Evolutionary conservation across 164 flowering plant genomes (phyloP), one percentile per base, ranked within the genome.

Genomic region (Nymphaea thermarum): DNA sequence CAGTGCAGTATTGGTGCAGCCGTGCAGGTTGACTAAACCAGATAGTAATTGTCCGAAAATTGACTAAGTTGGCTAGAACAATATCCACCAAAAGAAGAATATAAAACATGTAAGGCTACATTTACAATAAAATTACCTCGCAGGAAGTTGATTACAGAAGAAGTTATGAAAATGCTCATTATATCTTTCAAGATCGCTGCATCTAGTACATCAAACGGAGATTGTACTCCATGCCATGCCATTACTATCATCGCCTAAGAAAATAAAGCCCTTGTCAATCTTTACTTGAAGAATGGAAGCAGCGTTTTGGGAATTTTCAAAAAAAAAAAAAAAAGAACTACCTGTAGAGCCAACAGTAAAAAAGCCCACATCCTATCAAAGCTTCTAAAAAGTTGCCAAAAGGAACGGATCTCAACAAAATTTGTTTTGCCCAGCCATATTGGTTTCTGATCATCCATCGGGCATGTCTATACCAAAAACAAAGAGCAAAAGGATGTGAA

Each of bases 331-430:
- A 10, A 45, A 5, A 70, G 53, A 64, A 18, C 45, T 67, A 94
- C 98, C 98, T 94, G 98, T 70, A 94, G 91, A 61, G 89, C 78
- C 43, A 91, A 63, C 72, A 94, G 83, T 53, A 81, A 83, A 73
- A 91, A 87, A 62, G 72, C 78, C 97, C 97, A 94, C 93, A 94
- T 85, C 74, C 98, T 87, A 73, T 88, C 91, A 75, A 94, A 94
- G 80, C 98, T 89, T 77, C 98, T 79, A 74, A 94, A 94, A 45
- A 91, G 80, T 70, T 94, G 97, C 88, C 85, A 84, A 82, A 91
- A 89, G 43, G 98, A 91, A 65, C 97, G 97, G 5, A 83, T 79
- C 80, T 94, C 98, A 1, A 86, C 91, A 86, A 89, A 94, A 83
- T 91, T 94, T 75, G 91, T 88, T 83, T 94, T 94, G 70, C 98